phyloP scores from a whole-genome alignment of 2,329 filamentous ascomycete genomes.

The Aureobasidium pullulans region DNA sequence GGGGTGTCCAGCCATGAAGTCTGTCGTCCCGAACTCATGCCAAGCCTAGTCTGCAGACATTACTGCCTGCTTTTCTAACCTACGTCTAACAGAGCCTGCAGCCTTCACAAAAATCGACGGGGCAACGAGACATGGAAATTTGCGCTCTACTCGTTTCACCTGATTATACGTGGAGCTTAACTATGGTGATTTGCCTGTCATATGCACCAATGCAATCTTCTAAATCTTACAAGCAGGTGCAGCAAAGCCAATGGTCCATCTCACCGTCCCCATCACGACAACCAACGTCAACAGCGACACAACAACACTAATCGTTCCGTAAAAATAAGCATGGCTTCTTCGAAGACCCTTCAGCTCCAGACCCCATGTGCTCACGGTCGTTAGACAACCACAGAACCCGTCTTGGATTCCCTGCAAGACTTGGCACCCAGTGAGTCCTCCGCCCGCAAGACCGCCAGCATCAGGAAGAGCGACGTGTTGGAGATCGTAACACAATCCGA shows the following conservation, averaged over 20 bases:
- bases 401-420: constrained; percentile 35
- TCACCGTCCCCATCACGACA: constrained; percentile 61
- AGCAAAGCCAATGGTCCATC: constrained; percentile 50
- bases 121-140: too few species aligned
- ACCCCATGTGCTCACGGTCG: constrained; percentile 37
- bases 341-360: constrained; percentile 29
- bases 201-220: background rate
- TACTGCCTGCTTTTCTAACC: too few species aligned
- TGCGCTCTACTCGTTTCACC: too few species aligned
- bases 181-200: background rate
- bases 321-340: constrained; percentile 55
- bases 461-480: constrained; percentile 46
- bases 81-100: too few species aligned
- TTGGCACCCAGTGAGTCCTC: constrained; percentile 29
- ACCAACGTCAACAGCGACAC: constrained; percentile 52
- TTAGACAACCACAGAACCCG: constrained; percentile 36
- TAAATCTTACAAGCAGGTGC: constrained; percentile 19
- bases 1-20: too few species aligned
- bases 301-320: constrained; percentile 53
- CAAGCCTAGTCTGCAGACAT: too few species aligned
- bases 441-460: constrained; percentile 25
- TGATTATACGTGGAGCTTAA: background rate
- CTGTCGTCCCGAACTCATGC: too few species aligned
- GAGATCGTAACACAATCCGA: constrained; percentile 69
- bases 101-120: too few species aligned